A percentile compares a stretch with the other conserved stretches of the same genome.
Evolutionary conservation across 768 basidiomycete species (phyloP).

Genomic region (Podaxis pistillaris): DNA sequence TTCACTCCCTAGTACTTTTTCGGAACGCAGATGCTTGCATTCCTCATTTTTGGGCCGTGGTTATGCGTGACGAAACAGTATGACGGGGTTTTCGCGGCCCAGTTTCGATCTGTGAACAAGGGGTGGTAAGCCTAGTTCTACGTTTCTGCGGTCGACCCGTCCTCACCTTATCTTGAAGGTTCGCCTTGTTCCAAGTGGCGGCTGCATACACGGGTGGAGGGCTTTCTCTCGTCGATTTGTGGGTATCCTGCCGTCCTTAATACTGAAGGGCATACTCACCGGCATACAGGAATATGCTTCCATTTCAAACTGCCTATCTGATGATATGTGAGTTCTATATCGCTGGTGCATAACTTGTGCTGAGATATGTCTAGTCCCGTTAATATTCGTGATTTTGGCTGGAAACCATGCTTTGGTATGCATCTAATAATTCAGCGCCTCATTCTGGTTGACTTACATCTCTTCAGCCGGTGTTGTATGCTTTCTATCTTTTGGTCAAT

Average conservation of each 20-base stretch:
- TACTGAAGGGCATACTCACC: neutral
- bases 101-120: slow-evolving; percentile 51
- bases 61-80: slow-evolving; percentile 42
- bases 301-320: slow-evolving; percentile 63
- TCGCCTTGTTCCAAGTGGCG: slow-evolving; percentile 42
- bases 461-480: neutral
- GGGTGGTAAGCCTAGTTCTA: slow-evolving; percentile 43
- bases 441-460: neutral
- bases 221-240: slow-evolving; percentile 63
- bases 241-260: slow-evolving; percentile 15
- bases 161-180: slow-evolving; percentile 29
- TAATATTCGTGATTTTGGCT: slow-evolving; percentile 66
- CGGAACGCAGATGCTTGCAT: slow-evolving; percentile 50
- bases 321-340: slow-evolving; percentile 48
- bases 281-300: slow-evolving; percentile 55
- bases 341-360: neutral
- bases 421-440: slow-evolving; percentile 9
- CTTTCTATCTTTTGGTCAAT: neutral
- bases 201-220: slow-evolving; percentile 68
- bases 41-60: slow-evolving; percentile 64
- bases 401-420: slow-evolving; percentile 76
- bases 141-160: neutral
- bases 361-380: slow-evolving; percentile 32
- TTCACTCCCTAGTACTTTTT: slow-evolving; percentile 59
- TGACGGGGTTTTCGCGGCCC: slow-evolving; percentile 46